phyloP scores from a whole-genome alignment of 2,329 filamentous ascomycete genomes.

The Colletotrichum theobromicola region DNA sequence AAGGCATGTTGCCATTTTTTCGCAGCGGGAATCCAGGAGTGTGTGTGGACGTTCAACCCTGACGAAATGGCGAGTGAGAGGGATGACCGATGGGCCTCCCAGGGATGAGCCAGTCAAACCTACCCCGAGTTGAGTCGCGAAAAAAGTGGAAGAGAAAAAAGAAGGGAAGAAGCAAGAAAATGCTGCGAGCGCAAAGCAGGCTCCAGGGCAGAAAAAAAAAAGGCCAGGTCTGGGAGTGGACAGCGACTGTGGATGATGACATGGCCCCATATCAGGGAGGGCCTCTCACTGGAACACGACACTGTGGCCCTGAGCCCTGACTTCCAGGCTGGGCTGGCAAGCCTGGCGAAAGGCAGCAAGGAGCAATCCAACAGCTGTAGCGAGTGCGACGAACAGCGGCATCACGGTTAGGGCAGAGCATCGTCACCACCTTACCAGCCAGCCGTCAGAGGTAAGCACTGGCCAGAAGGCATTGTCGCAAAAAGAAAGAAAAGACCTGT shows the following conservation, averaged over 20 bases:
- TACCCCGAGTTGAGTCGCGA: neutral
- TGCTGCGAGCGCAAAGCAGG: neutral
- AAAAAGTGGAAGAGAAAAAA: neutral
- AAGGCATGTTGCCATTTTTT: neutral
- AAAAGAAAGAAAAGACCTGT: neutral
- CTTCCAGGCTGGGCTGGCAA: neutral
- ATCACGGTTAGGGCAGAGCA: neutral
- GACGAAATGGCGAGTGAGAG: neutral
- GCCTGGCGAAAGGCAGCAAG: neutral
- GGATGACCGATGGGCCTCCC: neutral
- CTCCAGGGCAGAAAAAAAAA: neutral
- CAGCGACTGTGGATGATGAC: slow-evolving; percentile 12
- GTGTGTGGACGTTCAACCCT: slow-evolving; percentile 6
- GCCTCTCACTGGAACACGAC: neutral
- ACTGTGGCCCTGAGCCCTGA: neutral
- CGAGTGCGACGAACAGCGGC: no score
- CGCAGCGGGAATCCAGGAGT: neutral
- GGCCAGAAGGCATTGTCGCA: slow-evolving; percentile 15
- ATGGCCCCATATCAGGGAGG: slow-evolving; percentile 10
- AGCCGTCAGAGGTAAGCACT: neutral
- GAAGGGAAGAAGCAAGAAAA: neutral
- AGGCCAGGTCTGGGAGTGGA: neutral
- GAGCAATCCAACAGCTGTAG: no score
- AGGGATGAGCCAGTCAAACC: slow-evolving; percentile 10
- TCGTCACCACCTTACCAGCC: neutral